These are phyloP conservation scores for Pseudotsuga menziesii DNA, from an alignment of 75 land plant genomes.

Conservation along the genomic window DNA sequence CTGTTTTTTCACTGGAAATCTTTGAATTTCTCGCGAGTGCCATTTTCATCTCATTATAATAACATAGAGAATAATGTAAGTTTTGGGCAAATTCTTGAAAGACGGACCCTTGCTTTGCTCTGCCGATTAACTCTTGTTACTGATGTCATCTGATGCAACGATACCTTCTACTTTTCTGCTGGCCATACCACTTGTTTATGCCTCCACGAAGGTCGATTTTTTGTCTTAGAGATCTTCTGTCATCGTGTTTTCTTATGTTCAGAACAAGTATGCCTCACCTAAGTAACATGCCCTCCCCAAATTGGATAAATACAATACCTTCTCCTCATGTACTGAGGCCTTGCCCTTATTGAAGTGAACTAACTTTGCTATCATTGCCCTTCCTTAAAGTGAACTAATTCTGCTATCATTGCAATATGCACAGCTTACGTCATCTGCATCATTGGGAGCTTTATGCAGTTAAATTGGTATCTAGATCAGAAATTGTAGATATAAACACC, in stretches of 20 bases:
- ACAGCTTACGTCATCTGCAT: conserved; percentile 13
- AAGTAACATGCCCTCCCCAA: background rate
- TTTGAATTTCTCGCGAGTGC: background rate
- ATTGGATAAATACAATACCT: background rate
- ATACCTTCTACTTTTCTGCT: background rate
- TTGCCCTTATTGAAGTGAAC: conserved; percentile 17
- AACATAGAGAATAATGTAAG: background rate
- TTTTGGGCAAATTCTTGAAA: background rate
- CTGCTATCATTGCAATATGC: conserved; percentile 36
- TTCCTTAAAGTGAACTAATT: conserved; percentile 20
- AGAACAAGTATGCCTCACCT: background rate
- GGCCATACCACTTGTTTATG: background rate
- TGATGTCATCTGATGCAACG: background rate
- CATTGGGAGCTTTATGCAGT: background rate
- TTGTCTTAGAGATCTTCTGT: background rate
- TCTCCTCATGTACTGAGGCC: background rate
- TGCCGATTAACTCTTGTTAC: background rate
- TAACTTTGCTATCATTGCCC: conserved; percentile 29
- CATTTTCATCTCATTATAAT: background rate
- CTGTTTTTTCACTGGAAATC: background rate
- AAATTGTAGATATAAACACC: background rate
- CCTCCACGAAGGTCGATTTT: background rate
- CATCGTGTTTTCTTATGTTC: background rate
- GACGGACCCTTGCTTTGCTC: background rate
- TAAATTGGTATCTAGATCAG: background rate